A percentile compares a stretch with the other conserved stretches of the same genome.
Evolutionary conservation across 495 filamentous ascomycete species (phyloP).

Genomic region (Opeltia flavorubescens): DNA sequence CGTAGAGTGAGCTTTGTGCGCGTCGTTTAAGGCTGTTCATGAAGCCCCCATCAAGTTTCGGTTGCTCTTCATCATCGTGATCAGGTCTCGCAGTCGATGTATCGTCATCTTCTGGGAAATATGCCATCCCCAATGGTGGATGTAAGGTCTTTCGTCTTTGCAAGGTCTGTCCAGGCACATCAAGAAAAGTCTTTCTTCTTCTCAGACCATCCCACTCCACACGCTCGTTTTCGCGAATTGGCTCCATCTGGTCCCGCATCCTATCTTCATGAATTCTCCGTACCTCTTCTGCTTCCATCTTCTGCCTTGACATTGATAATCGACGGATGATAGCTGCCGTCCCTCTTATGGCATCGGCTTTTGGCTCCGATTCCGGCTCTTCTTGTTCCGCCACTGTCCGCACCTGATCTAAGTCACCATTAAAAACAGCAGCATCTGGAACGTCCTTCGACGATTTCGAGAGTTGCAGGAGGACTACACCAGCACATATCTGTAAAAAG

Average conservation of each 20-base stretch:
- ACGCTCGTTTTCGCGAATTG: slow-evolving; percentile 59
- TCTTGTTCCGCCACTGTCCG: slow-evolving; percentile 88
- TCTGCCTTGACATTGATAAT: slow-evolving; percentile 60
- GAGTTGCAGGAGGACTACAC: slow-evolving; percentile 93
- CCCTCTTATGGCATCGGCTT: slow-evolving; percentile 91
- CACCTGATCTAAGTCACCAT: slow-evolving; percentile 86
- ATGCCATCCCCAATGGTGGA: slow-evolving; percentile 79
- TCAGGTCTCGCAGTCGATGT: slow-evolving; percentile 18
- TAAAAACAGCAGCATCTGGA: slow-evolving; percentile 83
- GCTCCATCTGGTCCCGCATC: slow-evolving; percentile 51
- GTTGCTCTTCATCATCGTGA: slow-evolving; percentile 25
- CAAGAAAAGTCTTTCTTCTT: slow-evolving; percentile 60
- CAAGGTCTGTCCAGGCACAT: slow-evolving; percentile 20
- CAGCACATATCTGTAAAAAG: slow-evolving; percentile 86
- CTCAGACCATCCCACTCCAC: slow-evolving; percentile 92
- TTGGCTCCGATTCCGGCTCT: slow-evolving; percentile 88
- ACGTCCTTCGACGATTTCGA: slow-evolving; percentile 97
- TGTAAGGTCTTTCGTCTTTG: slow-evolving; percentile 41
- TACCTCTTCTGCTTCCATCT: slow-evolving; percentile 69
- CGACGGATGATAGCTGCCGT: slow-evolving; percentile 78
- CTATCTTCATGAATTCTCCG: slow-evolving; percentile 68
- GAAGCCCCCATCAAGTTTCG: slow-evolving; percentile 25
- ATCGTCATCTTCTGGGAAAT: slow-evolving; percentile 58
- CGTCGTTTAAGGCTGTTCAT: slow-evolving; percentile 43
- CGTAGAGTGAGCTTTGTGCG: slow-evolving; percentile 4